phyloP scores from a whole-genome alignment of 345 rosid species.

The Moricandia arvensis region DNA sequence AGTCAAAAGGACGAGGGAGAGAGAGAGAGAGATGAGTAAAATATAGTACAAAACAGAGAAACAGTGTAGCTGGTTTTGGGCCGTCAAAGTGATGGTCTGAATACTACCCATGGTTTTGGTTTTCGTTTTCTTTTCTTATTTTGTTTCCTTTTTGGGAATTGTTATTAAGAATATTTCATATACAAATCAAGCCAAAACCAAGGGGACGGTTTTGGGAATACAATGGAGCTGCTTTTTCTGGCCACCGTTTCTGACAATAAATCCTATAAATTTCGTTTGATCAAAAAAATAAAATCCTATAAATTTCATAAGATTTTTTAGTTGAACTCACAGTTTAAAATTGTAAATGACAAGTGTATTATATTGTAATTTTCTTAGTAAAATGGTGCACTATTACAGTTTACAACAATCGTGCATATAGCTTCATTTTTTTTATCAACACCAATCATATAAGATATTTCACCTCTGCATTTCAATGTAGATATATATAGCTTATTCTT shows the following conservation, averaged over 20 bases:
- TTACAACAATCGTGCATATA: too few relatives aligned
- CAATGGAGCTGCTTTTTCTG: constrained; percentile 14
- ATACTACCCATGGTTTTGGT: constrained; percentile 73
- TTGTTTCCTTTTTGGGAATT: constrained; percentile 19
- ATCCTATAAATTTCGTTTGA: background rate
- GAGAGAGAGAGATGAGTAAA: constrained; percentile 17
- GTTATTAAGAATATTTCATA: background rate
- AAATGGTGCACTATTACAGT: background rate
- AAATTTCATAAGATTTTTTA: background rate
- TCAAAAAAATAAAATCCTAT: too few relatives aligned
- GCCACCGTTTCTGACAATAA: background rate
- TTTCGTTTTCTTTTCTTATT: constrained; percentile 12
- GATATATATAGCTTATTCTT: too few relatives aligned
- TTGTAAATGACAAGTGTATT: background rate
- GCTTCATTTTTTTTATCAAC: too few relatives aligned
- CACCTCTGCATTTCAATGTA: too few relatives aligned
- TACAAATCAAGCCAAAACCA: constrained; percentile 23
- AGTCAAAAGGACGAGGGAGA: constrained; percentile 15
- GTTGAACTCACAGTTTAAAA: background rate
- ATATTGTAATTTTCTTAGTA: background rate
- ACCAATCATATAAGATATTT: too few relatives aligned
- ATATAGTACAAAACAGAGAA: constrained; percentile 32
- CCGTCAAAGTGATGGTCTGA: constrained; percentile 21
- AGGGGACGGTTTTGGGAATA: constrained; percentile 31
- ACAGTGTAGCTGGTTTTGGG: constrained; percentile 54